A percentile compares a stretch with the other conserved stretches of the same genome.
phyloP scores from a whole-genome alignment of 2,329 filamentous ascomycete species.

The Ophioceras dolichostomum region DNA sequence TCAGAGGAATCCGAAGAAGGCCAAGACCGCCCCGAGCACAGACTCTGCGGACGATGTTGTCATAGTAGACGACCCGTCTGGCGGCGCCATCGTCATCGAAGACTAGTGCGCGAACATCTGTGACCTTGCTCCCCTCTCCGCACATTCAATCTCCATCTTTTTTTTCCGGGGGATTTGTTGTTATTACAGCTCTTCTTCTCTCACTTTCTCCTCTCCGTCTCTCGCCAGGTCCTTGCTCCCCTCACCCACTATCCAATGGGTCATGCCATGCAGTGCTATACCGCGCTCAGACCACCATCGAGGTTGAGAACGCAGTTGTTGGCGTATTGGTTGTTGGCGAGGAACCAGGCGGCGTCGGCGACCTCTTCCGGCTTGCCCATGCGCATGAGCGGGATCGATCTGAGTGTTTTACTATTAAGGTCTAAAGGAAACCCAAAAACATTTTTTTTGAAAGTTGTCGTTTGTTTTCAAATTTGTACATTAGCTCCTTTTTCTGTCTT shows the following conservation, averaged over 20 bases:
- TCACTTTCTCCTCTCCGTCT: constrained; percentile 4
- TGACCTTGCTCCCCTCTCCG: no score
- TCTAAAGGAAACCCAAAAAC: no score
- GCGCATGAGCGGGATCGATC: constrained; percentile 48
- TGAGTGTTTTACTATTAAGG: constrained; percentile 19
- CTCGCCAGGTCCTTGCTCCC: background rate
- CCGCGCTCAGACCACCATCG: constrained; percentile 70
- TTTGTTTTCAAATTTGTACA: constrained; percentile 1
- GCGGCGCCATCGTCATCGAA: constrained; percentile 55
- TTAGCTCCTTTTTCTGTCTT: constrained; percentile 2
- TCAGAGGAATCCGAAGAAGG: constrained; percentile 31
- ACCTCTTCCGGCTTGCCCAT: constrained; percentile 61
- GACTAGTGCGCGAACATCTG: constrained; percentile 22
- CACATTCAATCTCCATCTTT: no score
- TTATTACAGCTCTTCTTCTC: background rate
- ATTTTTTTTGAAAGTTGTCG: no score
- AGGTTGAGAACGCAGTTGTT: constrained; percentile 81
- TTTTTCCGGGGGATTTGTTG: no score
- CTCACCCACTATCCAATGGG: background rate
- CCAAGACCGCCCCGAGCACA: constrained; percentile 25
- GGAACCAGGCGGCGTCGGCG: constrained; percentile 70
- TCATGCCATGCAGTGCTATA: no score
- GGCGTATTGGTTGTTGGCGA: constrained; percentile 67
- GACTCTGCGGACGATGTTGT: constrained; percentile 35
- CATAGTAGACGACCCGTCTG: constrained; percentile 34